Percentiles rank a stretch among this genome's conserved stretches.
Evolutionary conservation across 2,329 filamentous ascomycete species (phyloP).

Genomic region (Xylaria multiplex): DNA sequence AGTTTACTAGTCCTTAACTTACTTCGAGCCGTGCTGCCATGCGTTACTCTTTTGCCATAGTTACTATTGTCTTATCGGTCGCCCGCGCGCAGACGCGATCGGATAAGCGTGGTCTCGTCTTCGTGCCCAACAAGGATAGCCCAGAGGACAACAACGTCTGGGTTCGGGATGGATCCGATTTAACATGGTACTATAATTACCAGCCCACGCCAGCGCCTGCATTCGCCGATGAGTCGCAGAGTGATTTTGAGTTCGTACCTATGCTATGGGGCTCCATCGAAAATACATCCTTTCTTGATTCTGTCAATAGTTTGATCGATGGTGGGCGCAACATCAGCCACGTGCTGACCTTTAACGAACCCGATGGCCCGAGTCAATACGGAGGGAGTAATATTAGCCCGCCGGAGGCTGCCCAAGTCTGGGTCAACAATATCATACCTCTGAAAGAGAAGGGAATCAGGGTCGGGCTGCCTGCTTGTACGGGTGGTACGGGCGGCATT

Average conservation of each 20-base stretch:
- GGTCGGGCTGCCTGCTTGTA: conserved; percentile 76
- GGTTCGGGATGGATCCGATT: conserved; percentile 63
- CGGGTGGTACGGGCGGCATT: conserved; percentile 68
- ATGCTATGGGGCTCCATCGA: conserved; percentile 78
- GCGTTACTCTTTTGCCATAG: conserved; percentile 31
- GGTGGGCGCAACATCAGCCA: conserved; percentile 68
- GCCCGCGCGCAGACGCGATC: conserved; percentile 43
- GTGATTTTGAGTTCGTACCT: conserved; percentile 77
- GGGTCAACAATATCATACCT: conserved; percentile 77
- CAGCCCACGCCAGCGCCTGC: conserved; percentile 62
- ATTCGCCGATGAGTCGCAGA: conserved; percentile 60
- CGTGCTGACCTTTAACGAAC: conserved; percentile 83
- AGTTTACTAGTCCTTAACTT: conserved; percentile 9
- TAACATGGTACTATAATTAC: conserved; percentile 93
- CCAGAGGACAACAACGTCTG: conserved; percentile 74
- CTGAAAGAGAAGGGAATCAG: conserved; percentile 71
- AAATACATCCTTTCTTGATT: conserved; percentile 69
- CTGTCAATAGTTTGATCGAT: conserved; percentile 65
- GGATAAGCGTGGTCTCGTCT: conserved; percentile 77
- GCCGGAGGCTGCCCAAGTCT: conserved; percentile 70
- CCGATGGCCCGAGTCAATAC: conserved; percentile 65
- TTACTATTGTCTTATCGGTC: conserved; percentile 29
- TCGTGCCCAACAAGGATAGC: conserved; percentile 65
- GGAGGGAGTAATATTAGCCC: conserved; percentile 73
- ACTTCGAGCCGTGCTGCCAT: conserved; percentile 26